These are phyloP conservation scores for Fusarium brevicatenulatum DNA, from an alignment of 2,329 filamentous ascomycete genomes.

Conservation along the genomic window DNA sequence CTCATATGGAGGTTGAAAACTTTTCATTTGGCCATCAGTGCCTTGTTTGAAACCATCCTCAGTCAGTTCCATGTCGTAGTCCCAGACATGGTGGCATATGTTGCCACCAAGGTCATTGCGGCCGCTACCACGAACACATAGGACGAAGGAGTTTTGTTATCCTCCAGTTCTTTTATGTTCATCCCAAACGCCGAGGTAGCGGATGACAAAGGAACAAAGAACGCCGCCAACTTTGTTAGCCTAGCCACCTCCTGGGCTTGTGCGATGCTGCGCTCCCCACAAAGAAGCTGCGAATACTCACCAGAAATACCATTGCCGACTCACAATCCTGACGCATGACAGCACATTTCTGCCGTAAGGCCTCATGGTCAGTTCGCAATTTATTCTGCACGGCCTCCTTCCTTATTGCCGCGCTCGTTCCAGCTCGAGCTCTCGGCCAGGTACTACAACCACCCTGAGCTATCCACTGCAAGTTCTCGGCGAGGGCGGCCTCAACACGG, in stretches of 20 bases:
- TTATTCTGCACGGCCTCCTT: background rate
- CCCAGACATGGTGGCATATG: background rate
- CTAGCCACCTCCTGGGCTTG: background rate
- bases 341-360: fast-evolving
- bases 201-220: background rate
- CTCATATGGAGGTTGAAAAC: no score
- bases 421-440: background rate
- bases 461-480: background rate
- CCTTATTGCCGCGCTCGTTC: background rate
- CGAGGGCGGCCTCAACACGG: no score
- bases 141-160: background rate
- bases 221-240: background rate
- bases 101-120: background rate
- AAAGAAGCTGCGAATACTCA: background rate
- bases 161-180: fast-evolving
- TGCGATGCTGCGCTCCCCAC: background rate
- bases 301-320: background rate
- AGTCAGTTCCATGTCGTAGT: fast-evolving
- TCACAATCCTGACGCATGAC: background rate
- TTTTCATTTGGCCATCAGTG: no score
- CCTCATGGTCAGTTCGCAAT: fast-evolving
- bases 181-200: fast-evolving
- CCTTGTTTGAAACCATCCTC: background rate
- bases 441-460: background rate
- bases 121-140: no score